Evolutionary conservation across 371 early-diverging fungal genomes (phyloP).

Genomic region (Mucor racemosus): DNA sequence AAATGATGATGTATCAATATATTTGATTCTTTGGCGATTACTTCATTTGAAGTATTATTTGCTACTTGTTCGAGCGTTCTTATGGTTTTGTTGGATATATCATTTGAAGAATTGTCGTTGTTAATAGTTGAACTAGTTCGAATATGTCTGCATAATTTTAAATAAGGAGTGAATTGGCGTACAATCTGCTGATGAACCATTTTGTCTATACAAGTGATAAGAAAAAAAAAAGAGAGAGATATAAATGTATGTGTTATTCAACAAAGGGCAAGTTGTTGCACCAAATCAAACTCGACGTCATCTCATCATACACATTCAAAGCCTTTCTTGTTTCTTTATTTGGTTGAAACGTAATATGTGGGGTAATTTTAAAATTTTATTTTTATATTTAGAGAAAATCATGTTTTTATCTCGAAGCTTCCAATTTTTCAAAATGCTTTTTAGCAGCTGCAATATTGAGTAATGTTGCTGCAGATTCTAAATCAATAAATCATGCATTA

Average conservation of each 20-base stretch:
- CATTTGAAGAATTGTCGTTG: not conserved
- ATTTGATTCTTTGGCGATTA: not conserved
- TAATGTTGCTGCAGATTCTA: slow-evolving; percentile 84
- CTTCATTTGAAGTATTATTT: not conserved
- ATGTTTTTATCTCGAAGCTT: slow-evolving; percentile 36
- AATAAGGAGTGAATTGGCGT: slow-evolving; percentile 13
- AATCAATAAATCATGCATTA: not conserved
- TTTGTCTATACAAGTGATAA: not conserved
- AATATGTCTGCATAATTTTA: not conserved
- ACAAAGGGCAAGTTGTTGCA: too few species aligned
- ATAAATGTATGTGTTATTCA: not conserved
- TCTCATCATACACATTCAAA: not conserved
- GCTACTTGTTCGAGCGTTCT: not conserved
- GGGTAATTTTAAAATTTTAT: not conserved
- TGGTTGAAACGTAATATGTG: not conserved
- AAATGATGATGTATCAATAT: slow-evolving; percentile 55
- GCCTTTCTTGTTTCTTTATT: not conserved
- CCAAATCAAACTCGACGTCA: not conserved
- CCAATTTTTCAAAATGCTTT: slow-evolving; percentile 88
- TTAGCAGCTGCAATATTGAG: slow-evolving; percentile 86
- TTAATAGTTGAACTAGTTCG: not conserved
- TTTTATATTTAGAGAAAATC: not conserved
- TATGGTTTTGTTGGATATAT: not conserved
- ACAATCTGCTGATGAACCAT: slow-evolving; percentile 7
- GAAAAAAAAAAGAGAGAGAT: slow-evolving; percentile 6